A percentile compares a stretch with the other conserved stretches of the same genome.
Conservation (phyloP, 2,329 filamentous ascomycete genomes). For the Aspergillus thermomutatus region DNA sequence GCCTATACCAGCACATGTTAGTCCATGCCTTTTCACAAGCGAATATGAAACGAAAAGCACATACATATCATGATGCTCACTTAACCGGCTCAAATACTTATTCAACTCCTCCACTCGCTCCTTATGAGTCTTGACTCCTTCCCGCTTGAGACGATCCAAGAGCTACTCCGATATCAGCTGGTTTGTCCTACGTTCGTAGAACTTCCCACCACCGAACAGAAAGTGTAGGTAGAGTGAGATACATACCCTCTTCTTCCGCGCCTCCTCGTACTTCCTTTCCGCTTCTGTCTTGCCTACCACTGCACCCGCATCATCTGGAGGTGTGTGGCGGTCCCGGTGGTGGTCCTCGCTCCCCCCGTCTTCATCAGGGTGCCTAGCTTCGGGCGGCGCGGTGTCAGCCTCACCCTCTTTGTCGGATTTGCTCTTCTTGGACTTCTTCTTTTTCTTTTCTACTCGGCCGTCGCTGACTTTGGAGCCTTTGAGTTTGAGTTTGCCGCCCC, state of each 20-base stretch:
- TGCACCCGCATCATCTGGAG: conserved; percentile 25
- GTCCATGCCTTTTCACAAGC: neutral
- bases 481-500: conserved; percentile 75
- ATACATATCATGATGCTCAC: conserved; percentile 96
- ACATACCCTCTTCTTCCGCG: conserved; percentile 73
- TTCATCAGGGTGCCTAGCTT: conserved; percentile 6
- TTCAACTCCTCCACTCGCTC: conserved; percentile 95
- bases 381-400: conserved; percentile 15
- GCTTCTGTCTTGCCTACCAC: conserved; percentile 73
- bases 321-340: conserved; percentile 9
- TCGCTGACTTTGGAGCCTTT: conserved; percentile 69
- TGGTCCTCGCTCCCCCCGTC: conserved; percentile 22
- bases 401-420: conserved; percentile 12
- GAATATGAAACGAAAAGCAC: conserved; percentile 18
- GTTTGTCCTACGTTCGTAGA: neutral
- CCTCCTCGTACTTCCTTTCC: conserved; percentile 77
- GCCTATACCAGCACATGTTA: conserved; percentile 25
- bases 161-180: conserved; percentile 52
- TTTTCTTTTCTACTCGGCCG: conserved; percentile 43
- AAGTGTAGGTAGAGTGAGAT: conserved; percentile 3
- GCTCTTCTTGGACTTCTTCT: conserved; percentile 48
- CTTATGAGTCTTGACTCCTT: conserved; percentile 94
- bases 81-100: conserved; percentile 83
- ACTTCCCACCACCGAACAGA: neutral
- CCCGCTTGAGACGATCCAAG: conserved; percentile 74